A percentile compares a stretch with the other conserved stretches of the same genome.
phyloP scores from a whole-genome alignment of 2,329 filamentous ascomycete genomes.

The Dryadomyces quercus-mongolicae region DNA sequence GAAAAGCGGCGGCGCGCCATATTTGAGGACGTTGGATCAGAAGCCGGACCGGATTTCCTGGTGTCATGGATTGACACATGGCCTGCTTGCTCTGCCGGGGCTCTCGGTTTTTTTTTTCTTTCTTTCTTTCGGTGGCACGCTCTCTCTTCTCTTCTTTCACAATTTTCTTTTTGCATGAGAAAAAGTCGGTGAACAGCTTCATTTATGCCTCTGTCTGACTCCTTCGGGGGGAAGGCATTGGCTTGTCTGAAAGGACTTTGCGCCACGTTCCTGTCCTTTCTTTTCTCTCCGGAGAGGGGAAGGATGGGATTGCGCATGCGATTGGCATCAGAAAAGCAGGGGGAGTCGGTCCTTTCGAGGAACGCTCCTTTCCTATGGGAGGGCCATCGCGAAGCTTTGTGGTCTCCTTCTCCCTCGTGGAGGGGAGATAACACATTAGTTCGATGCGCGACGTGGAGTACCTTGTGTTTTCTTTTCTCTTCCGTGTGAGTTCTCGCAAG shows the following conservation, averaged over 20 bases:
- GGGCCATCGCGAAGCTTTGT: constrained; percentile 15
- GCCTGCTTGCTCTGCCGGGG: not conserved
- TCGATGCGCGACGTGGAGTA: constrained; percentile 15
- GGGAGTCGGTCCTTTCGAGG: not conserved
- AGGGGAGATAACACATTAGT: constrained; percentile 12
- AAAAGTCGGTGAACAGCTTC: constrained; percentile 17
- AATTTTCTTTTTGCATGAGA: constrained; percentile 11
- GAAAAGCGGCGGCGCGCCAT: too few relatives aligned
- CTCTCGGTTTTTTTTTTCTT: not conserved
- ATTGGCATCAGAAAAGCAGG: constrained; percentile 16
- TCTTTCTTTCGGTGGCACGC: not conserved
- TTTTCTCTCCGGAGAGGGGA: not conserved
- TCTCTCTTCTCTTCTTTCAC: constrained; percentile 3
- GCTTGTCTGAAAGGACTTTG: constrained; percentile 14
- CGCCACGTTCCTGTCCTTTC: constrained; percentile 7
- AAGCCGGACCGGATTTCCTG: not conserved
- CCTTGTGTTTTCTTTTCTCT: not conserved
- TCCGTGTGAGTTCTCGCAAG: not conserved
- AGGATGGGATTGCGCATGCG: constrained; percentile 9
- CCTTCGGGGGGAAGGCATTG: not conserved
- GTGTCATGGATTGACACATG: not conserved
- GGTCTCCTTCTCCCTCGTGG: constrained; percentile 7
- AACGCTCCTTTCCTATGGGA: constrained; percentile 11
- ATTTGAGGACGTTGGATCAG: too few relatives aligned
- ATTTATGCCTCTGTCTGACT: constrained; percentile 3